Evolutionary conservation across 768 basidiomycete genomes (phyloP).

Genomic region (Naematelia aurantialba): DNA sequence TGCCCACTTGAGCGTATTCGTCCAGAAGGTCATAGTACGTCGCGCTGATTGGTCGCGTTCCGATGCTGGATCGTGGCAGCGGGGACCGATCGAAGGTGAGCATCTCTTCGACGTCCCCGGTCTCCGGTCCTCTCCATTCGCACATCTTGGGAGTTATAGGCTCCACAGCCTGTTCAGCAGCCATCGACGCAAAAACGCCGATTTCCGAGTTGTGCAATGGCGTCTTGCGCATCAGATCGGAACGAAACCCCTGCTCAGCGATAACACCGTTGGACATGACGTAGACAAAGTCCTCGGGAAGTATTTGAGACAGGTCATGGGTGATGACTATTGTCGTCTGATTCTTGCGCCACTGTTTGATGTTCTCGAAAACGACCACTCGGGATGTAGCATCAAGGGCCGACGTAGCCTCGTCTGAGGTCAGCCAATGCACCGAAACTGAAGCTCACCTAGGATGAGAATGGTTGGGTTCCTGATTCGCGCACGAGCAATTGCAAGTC

Average conservation of each 20-base stretch:
- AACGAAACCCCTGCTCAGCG: constrained; percentile 81
- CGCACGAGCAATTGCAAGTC: constrained; percentile 83
- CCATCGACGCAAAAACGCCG: constrained; percentile 72
- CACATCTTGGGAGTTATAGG: constrained; percentile 51
- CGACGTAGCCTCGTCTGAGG: constrained; percentile 56
- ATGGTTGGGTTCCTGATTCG: constrained; percentile 79
- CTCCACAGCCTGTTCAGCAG: constrained; percentile 57
- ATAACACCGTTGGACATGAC: constrained; percentile 76
- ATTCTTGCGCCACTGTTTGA: constrained; percentile 66
- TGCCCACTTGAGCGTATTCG: constrained; percentile 29
- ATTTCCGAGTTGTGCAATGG: constrained; percentile 21
- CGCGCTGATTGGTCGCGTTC: constrained; percentile 28
- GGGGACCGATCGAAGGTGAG: constrained; percentile 23
- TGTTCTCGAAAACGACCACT: constrained; percentile 67
- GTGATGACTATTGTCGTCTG: constrained; percentile 92
- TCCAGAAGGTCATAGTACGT: constrained; percentile 43
- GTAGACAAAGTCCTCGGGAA: constrained; percentile 76
- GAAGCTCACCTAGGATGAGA: constrained; percentile 73
- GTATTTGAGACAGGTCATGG: constrained; percentile 85
- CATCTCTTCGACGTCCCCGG: constrained; percentile 56
- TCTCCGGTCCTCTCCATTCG: constrained; percentile 52
- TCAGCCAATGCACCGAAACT: not conserved
- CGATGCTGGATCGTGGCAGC: not conserved
- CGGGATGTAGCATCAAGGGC: constrained; percentile 79
- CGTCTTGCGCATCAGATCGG: constrained; percentile 62